Conservation (phyloP, 1,284 basidiomycete species). For the Neolentinus lepideus region DNA sequence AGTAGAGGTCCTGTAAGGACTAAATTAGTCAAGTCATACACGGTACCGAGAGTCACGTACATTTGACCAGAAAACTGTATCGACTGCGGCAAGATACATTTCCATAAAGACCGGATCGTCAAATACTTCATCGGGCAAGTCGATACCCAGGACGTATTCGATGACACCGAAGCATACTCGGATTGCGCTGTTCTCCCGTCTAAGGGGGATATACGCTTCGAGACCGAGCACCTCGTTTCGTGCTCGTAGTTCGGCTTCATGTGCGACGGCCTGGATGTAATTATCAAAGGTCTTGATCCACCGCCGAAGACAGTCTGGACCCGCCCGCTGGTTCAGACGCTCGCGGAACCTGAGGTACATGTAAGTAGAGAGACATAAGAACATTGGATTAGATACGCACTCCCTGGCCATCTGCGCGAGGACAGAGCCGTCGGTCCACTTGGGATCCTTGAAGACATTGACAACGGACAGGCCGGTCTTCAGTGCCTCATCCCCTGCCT, state of each 20-base stretch:
- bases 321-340: conserved; percentile 36
- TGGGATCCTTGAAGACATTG: conserved; percentile 41
- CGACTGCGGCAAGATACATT: conserved; percentile 51
- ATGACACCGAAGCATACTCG: conserved; percentile 58
- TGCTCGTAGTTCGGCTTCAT: conserved; percentile 56
- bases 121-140: conserved; percentile 55
- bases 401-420: conserved; percentile 55
- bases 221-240: conserved; percentile 43
- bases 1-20: conserved; percentile 52
- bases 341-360: conserved; percentile 38
- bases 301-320: conserved; percentile 35
- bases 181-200: conserved; percentile 62
- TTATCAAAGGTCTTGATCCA: conserved; percentile 47
- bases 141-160: conserved; percentile 52
- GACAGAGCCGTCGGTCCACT: conserved; percentile 46
- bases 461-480: conserved; percentile 46
- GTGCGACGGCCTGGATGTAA: conserved; percentile 49
- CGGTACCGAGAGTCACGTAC: background rate
- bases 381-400: conserved; percentile 29
- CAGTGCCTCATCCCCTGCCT: conserved; percentile 46
- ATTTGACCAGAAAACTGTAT: conserved; percentile 65
- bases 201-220: conserved; percentile 45
- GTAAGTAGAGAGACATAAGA: background rate
- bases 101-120: conserved; percentile 45
- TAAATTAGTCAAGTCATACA: background rate